Conservation (phyloP, 805 yeast species). For the Nakazawaea peltata region DNA sequence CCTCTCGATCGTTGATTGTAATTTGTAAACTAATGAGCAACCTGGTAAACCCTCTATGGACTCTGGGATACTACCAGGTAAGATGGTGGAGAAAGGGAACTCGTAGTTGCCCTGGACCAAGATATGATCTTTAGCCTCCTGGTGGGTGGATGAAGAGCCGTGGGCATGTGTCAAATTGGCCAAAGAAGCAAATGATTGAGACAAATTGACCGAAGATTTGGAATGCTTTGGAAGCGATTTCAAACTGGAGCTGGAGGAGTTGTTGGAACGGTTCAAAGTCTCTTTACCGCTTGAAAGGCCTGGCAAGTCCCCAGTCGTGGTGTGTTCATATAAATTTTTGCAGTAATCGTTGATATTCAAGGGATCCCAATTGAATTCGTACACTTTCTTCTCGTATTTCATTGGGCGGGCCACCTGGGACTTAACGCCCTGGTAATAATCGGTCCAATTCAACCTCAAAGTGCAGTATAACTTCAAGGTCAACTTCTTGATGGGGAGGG, state of each 20-base stretch:
- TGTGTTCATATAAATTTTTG: slow-evolving; percentile 9
- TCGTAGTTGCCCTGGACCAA: slow-evolving; percentile 76
- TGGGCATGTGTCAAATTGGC: slow-evolving; percentile 13
- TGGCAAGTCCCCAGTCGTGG: slow-evolving; percentile 8
- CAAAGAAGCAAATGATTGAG: slow-evolving; percentile 13
- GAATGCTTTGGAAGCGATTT: slow-evolving; percentile 27
- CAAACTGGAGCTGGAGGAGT: slow-evolving; percentile 36
- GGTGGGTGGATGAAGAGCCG: slow-evolving; percentile 11
- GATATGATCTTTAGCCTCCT: slow-evolving; percentile 25
- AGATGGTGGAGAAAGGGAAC: slow-evolving; percentile 76
- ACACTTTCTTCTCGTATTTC: slow-evolving; percentile 53
- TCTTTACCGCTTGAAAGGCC: slow-evolving; percentile 23
- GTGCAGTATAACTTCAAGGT: slow-evolving; percentile 60
- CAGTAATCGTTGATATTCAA: slow-evolving; percentile 40
- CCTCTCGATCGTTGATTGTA: slow-evolving; percentile 77
- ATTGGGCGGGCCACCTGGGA: slow-evolving; percentile 37
- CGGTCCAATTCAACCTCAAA: slow-evolving; percentile 58
- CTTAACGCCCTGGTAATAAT: slow-evolving; percentile 37
- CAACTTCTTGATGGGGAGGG: slow-evolving; percentile 59
- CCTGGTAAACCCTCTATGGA: slow-evolving; percentile 87
- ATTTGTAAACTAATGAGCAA: slow-evolving; percentile 60
- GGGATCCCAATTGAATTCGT: slow-evolving; percentile 74
- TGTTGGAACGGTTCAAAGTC: slow-evolving; percentile 23
- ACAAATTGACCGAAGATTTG: slow-evolving; percentile 26
- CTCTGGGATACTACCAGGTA: slow-evolving; percentile 83